Evolutionary conservation across 345 rosid genomes (phyloP).

Genomic region (Salix suchowensis): DNA sequence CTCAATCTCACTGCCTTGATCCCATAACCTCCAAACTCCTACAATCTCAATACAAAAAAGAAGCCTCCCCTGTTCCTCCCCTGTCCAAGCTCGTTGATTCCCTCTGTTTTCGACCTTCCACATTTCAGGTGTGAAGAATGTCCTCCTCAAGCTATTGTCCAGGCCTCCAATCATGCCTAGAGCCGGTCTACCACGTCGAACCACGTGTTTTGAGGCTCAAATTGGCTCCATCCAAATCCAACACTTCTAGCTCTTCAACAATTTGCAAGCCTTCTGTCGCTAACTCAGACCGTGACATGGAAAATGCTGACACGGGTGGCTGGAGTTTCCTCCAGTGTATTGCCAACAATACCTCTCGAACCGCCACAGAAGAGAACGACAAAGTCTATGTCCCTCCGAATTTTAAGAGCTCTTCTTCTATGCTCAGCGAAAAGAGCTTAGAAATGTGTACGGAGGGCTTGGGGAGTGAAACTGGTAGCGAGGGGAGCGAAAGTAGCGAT

Average conservation of each 20-base stretch:
- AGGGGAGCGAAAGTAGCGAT: slow-evolving; percentile 2
- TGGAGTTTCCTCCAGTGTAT: slow-evolving; percentile 25
- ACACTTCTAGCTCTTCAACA: background rate
- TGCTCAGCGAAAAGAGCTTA: slow-evolving; percentile 14
- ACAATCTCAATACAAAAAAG: background rate
- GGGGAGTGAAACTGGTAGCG: slow-evolving; percentile 24
- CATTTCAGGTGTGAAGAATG: slow-evolving; percentile 22
- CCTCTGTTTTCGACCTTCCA: slow-evolving; percentile 12
- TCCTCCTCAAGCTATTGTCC: slow-evolving; percentile 42
- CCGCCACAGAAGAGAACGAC: background rate
- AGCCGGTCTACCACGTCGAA: slow-evolving; percentile 24
- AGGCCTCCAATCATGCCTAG: slow-evolving; percentile 51
- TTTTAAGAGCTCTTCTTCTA: slow-evolving; percentile 1
- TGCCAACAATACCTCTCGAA: background rate
- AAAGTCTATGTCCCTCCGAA: slow-evolving; percentile 8
- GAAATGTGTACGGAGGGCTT: slow-evolving; percentile 28
- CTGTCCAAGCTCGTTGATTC: background rate
- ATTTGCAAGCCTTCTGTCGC: background rate
- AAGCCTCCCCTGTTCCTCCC: background rate
- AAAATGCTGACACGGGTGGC: slow-evolving; percentile 13
- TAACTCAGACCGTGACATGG: slow-evolving; percentile 4
- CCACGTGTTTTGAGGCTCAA: slow-evolving; percentile 36
- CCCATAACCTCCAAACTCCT: background rate
- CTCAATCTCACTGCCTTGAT: background rate
- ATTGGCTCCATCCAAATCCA: slow-evolving; percentile 32